These are phyloP conservation scores for Lentinula sp. DNA, from an alignment of 768 basidiomycete genomes.

Conservation along the genomic window DNA sequence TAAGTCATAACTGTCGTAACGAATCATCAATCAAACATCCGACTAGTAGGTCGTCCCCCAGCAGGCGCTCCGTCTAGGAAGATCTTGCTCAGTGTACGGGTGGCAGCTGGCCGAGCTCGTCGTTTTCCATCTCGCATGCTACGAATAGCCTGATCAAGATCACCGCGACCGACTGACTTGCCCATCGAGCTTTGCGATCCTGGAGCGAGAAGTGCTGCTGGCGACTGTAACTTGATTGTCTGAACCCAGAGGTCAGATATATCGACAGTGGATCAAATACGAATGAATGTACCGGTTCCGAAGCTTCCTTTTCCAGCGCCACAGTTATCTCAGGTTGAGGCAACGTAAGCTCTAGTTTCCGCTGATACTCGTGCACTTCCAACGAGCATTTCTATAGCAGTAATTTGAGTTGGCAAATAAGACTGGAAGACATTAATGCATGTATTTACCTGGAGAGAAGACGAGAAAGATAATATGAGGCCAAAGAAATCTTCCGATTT, in stretches of 20 bases:
- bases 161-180: conserved; percentile 65
- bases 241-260: conserved; percentile 14
- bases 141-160: conserved; percentile 79
- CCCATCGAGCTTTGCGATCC: conserved; percentile 31
- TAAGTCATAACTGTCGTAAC: background rate
- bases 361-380: conserved; percentile 52
- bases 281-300: conserved; percentile 17
- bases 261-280: background rate
- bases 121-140: conserved; percentile 67
- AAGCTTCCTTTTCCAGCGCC: conserved; percentile 11
- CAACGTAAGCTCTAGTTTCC: conserved; percentile 22
- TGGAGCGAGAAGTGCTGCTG: conserved; percentile 20
- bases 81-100: conserved; percentile 68
- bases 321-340: conserved; percentile 18
- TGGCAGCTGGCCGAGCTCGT: conserved; percentile 34
- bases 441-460: conserved; percentile 54
- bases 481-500: conserved; percentile 85
- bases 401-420: background rate
- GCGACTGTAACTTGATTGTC: conserved; percentile 35
- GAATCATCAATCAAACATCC: conserved; percentile 21
- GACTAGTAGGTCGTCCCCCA: conserved; percentile 23
- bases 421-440: background rate
- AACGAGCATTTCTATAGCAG: conserved; percentile 58
- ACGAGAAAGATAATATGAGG: conserved; percentile 67
- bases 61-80: conserved; percentile 59